phyloP scores from a whole-genome alignment of 441 rosid species.

The Bruguiera hainesii region DNA sequence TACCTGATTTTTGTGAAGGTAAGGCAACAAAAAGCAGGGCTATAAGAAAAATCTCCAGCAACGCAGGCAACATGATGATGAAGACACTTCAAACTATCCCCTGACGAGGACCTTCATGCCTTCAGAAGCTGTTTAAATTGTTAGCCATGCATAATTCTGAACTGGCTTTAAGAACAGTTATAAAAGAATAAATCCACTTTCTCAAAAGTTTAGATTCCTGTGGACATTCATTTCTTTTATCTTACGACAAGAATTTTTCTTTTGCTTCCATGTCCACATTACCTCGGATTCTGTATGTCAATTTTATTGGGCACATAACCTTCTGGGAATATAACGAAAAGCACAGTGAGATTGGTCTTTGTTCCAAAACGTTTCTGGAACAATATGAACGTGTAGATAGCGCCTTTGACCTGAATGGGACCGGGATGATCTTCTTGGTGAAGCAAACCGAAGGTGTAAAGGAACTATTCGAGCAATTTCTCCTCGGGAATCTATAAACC shows the following conservation, averaged over 20 bases:
- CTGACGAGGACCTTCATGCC: not conserved
- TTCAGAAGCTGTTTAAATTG: not conserved
- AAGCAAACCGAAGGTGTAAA: too few species aligned
- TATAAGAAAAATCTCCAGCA: constrained; percentile 10
- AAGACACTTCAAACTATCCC: not conserved
- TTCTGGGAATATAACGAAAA: too few species aligned
- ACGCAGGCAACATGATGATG: constrained; percentile 22
- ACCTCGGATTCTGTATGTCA: not conserved
- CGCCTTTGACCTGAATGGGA: too few species aligned
- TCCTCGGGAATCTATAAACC: too few species aligned
- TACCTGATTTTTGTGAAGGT: constrained; percentile 33
- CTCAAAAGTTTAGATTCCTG: constrained; percentile 30
- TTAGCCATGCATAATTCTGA: not conserved
- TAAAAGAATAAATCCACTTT: constrained; percentile 23
- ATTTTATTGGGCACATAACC: not conserved
- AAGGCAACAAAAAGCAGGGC: constrained; percentile 23
- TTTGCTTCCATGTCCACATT: not conserved
- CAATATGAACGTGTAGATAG: too few species aligned
- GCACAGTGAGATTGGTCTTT: too few species aligned
- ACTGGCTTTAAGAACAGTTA: not conserved
- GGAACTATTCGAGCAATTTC: too few species aligned
- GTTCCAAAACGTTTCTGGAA: too few species aligned
- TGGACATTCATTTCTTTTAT: constrained; percentile 30
- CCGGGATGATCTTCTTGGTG: too few species aligned
- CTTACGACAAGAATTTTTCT: constrained; percentile 20